Evolutionary conservation across 2,329 filamentous ascomycete species (phyloP).

Genomic region (Tolypocladium ovalisporum): DNA sequence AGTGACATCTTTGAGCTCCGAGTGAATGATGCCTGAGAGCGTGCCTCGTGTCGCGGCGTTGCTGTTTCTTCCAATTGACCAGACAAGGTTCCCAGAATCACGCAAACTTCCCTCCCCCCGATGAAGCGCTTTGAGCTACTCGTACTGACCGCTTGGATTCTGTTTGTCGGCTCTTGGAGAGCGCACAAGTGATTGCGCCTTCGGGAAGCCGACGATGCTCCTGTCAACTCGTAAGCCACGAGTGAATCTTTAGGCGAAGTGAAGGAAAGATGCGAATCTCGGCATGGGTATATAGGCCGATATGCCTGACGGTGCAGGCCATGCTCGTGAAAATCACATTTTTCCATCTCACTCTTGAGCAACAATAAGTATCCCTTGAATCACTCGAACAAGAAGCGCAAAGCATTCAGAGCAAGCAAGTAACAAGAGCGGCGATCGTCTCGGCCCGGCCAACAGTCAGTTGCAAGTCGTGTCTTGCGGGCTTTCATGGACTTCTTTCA

Average conservation of each 20-base stretch:
- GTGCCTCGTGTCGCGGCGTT: not conserved
- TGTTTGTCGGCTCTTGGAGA: not conserved
- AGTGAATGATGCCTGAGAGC: not conserved
- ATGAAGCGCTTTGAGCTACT: not conserved
- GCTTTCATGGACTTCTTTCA: not conserved
- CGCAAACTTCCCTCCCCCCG: not conserved
- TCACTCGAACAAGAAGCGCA: not conserved
- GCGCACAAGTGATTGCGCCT: not conserved
- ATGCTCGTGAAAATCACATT: not conserved
- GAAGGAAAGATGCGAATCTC: not conserved
- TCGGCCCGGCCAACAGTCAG: not conserved
- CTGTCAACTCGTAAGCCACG: not conserved
- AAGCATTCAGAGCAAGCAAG: too few relatives aligned
- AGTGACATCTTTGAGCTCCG: not conserved
- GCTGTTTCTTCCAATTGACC: not conserved
- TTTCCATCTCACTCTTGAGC: not conserved
- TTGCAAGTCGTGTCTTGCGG: not conserved
- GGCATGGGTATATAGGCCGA: not conserved
- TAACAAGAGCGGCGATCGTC: too few relatives aligned
- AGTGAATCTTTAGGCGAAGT: not conserved
- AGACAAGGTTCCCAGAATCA: not conserved
- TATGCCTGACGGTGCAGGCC: not conserved
- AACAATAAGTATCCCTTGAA: not conserved
- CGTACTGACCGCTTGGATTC: not conserved
- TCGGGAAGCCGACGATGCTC: not conserved